Percentiles rank a stretch among this genome's conserved stretches.
phyloP scores from a whole-genome alignment of 768 basidiomycete species.

The Clavaria fumosa region DNA sequence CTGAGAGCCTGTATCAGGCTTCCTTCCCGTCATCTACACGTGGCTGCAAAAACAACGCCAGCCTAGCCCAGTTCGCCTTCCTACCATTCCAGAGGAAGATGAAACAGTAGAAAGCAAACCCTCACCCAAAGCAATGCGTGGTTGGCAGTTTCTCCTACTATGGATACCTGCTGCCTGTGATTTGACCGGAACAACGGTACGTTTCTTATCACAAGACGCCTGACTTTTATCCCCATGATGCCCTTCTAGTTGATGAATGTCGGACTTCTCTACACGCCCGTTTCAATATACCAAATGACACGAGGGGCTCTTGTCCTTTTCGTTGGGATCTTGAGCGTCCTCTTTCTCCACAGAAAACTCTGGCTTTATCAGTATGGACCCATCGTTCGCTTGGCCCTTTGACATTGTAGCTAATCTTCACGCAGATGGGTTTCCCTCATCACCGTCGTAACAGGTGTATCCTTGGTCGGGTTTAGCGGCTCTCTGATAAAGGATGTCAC shows the following conservation, averaged over 20 bases:
- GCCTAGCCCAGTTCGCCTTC: conserved; percentile 36
- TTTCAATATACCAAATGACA: conserved; percentile 96
- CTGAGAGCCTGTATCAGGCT: conserved; percentile 35
- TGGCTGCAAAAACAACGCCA: conserved; percentile 37
- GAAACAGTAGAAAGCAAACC: conserved; percentile 21
- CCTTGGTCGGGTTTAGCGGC: conserved; percentile 76
- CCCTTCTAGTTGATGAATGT: conserved; percentile 72
- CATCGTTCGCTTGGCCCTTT: conserved; percentile 5
- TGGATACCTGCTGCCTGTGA: conserved; percentile 87
- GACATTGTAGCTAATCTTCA: conserved; percentile 5
- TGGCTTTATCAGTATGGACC: conserved; percentile 75
- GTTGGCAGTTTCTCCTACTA: conserved; percentile 58
- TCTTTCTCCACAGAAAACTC: conserved; percentile 76
- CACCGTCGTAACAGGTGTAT: conserved; percentile 77
- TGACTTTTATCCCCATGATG: conserved; percentile 7
- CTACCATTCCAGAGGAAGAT: conserved; percentile 34
- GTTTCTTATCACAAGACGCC: conserved; percentile 18
- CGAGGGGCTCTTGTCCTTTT: conserved; percentile 87
- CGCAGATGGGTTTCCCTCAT: conserved; percentile 78
- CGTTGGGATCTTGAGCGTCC: conserved; percentile 80
- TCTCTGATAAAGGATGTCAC: conserved; percentile 69
- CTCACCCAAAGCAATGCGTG: conserved; percentile 31
- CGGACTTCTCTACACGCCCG: conserved; percentile 89
- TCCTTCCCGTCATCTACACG: conserved; percentile 68
- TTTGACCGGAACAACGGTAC: conserved; percentile 78